Base-by-base conservation (phyloP, 352 stramenopile genomes). In the Elongisporangium anandrum region DNA sequence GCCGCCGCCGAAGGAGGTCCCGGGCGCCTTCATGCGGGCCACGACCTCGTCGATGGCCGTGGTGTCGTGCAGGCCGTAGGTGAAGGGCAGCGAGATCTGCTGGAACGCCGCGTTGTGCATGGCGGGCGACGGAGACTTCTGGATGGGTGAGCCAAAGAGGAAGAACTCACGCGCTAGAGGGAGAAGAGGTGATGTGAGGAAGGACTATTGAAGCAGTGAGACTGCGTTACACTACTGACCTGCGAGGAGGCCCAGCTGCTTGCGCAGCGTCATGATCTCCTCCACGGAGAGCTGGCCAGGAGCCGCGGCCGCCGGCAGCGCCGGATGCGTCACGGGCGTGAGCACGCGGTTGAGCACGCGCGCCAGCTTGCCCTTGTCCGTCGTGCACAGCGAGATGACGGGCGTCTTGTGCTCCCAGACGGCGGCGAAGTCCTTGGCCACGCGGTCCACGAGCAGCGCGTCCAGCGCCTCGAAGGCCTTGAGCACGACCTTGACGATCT, bases 51-150 rank as follows among this genome's bases (percentile, higher is more conserved):
- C 12, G 17, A 76, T 70, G 26, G 71, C 70, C 8, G 59, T 78
- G 3, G 87, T 92, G 21, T 97, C 87, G 47, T 82, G 78, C 9
- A 97, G 75, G 4, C 73, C 77, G 72, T 99, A 99, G 6, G 71
- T 75, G 69, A 98, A 94, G 5, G 94, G 83, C 49, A 99, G 73
- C 16, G 72, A 75, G 13, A 84, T 77, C 4, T 80, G 83, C 19
- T 72, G 65, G 76, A 99, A 99, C 20, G 93, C 97, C 3, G 94
- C 80, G 49, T 97, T 98, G 72, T 99, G 97, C 92, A 99, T 99
- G 55, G 94, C 81, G 38, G 97, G 96, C 59, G 96, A 99, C 29
- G 98, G 95, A 23, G 93, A 98, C 60, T 97, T 94, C 22, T 85
- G 77, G 71, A 99, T 99, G 38, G 98, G 97, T 34, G 88, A 90